A percentile compares a stretch with the other conserved stretches of the same genome.
Evolutionary conservation across 1,284 basidiomycete genomes (phyloP).

Genomic region (Ceratobasidium theobromae): DNA sequence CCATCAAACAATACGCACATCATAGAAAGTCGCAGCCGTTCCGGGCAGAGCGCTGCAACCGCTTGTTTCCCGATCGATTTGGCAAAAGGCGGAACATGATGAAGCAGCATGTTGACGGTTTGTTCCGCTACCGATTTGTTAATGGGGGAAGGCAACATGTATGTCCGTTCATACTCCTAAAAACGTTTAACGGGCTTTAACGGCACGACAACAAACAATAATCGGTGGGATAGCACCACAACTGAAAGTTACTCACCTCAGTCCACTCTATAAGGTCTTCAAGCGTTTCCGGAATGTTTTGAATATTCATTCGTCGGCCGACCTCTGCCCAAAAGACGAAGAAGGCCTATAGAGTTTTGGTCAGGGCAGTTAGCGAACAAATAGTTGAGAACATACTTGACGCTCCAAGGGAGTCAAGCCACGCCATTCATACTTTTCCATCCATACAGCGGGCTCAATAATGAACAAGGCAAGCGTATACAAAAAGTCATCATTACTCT

Average conservation of each 20-base stretch:
- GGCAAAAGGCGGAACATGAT: constrained; percentile 9
- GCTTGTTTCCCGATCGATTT: constrained; percentile 8
- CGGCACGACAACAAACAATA: neutral
- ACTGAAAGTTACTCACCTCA: neutral
- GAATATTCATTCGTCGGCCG: constrained; percentile 13
- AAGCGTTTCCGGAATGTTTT: constrained; percentile 17
- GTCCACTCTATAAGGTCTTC: constrained; percentile 5
- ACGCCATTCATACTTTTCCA: constrained; percentile 10
- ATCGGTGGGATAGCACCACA: neutral
- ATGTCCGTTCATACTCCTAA: constrained; percentile 20
- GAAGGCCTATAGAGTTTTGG: neutral
- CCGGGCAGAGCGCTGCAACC: constrained; percentile 6
- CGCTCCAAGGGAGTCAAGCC: constrained; percentile 17
- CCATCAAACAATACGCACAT: neutral
- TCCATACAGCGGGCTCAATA: constrained; percentile 8
- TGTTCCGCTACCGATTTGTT: neutral
- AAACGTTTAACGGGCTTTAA: neutral
- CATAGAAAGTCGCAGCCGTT: neutral
- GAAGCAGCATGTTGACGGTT: neutral
- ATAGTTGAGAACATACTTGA: neutral
- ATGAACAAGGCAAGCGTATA: constrained; percentile 18
- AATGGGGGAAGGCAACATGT: constrained; percentile 13
- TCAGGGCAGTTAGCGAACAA: neutral
- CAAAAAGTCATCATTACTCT: constrained; percentile 23
- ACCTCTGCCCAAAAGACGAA: constrained; percentile 24